Base-by-base conservation (phyloP, 139 green algal genomes). In the Pycnococcus provasolii region DNA sequence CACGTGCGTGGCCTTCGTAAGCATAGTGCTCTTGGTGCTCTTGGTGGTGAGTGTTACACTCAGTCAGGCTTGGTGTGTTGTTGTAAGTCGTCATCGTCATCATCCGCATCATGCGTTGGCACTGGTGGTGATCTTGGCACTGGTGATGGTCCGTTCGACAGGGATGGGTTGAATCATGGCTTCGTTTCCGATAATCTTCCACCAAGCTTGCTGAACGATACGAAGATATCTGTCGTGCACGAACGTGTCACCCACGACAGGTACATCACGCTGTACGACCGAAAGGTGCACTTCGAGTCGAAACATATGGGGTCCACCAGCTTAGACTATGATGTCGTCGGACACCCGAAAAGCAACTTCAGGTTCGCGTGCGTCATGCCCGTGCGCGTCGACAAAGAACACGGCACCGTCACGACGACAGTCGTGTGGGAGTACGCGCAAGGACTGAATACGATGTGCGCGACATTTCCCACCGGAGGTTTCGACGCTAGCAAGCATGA, bases 241-340 rank as follows among this genome's bases (percentile, higher is more conserved):
- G 62, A 68, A 9, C 47, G 5, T 2, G 47, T 46, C 13, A 50
- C 45, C 48, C 50, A 68, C 37, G 6, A 45, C 39, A 15, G 62
- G 2, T 68, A 68, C 50, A 45, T 68, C 26, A 59, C 62, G 9
- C 48, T 68, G 47, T 68, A 53, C 62, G 48, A 68, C 45, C 47
- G 62, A 1, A 11, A 42, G 11, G 62, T 68, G 7, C 48, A 68
- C 48, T 68, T 68, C 42, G 3, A 45, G 60, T 58, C 1, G 42
- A 53, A 26, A 2, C 15, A 13, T 26, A 4, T 40, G 7, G 3
- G 4, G n/a, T 7, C 62, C 7, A 68, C 42, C 4, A 9, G 37
- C n/a, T 39, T 68, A 39, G 11, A 15, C 11, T 68, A 68, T 50
- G 62, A 68, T 50, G 39, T 68, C 62, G 62, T 68, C 37, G 62